Conservation (phyloP, 2,329 filamentous ascomycete species). For the Fusarium nurragi region DNA sequence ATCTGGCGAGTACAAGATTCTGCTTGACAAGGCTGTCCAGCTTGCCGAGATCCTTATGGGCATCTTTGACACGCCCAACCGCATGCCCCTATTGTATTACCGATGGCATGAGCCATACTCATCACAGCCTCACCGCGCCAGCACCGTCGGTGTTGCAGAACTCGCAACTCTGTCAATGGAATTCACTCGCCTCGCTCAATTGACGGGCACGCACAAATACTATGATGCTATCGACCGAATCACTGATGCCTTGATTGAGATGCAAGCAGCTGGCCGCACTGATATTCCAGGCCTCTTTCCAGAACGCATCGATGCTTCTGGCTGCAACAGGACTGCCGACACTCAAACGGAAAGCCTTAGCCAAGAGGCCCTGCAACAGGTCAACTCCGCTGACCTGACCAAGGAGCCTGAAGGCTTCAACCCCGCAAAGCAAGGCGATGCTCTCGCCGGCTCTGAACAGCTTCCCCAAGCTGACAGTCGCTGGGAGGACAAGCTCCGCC, state of each 20-base stretch:
- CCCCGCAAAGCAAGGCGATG: constrained; percentile 7
- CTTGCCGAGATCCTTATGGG: constrained; percentile 83
- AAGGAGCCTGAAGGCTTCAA: constrained; percentile 45
- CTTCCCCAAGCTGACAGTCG: constrained; percentile 27
- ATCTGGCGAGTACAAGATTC: constrained; percentile 65
- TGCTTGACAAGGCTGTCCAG: constrained; percentile 82
- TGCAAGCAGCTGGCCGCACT: constrained; percentile 72
- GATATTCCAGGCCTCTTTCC: constrained; percentile 84
- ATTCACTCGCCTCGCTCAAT: constrained; percentile 87
- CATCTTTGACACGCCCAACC: constrained; percentile 90
- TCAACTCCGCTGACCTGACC: constrained; percentile 47
- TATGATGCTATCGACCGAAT: constrained; percentile 91
- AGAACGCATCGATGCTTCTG: constrained; percentile 78
- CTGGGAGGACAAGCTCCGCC: constrained; percentile 34
- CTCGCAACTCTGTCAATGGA: constrained; percentile 85
- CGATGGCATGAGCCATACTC: constrained; percentile 75
- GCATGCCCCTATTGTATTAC: constrained; percentile 88
- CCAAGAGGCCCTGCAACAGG: constrained; percentile 49
- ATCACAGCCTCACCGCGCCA: constrained; percentile 71
- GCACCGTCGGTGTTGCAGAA: constrained; percentile 70
- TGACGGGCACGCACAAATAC: constrained; percentile 83
- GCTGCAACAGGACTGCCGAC: constrained; percentile 71
- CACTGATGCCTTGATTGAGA: constrained; percentile 79
- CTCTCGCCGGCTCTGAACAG: constrained; percentile 15
- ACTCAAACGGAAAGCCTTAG: constrained; percentile 45